Evolutionary conservation across 345 rosid species (phyloP), one percentile per base, ranked within the genome.

Genomic region (Gossypium thurberi): DNA sequence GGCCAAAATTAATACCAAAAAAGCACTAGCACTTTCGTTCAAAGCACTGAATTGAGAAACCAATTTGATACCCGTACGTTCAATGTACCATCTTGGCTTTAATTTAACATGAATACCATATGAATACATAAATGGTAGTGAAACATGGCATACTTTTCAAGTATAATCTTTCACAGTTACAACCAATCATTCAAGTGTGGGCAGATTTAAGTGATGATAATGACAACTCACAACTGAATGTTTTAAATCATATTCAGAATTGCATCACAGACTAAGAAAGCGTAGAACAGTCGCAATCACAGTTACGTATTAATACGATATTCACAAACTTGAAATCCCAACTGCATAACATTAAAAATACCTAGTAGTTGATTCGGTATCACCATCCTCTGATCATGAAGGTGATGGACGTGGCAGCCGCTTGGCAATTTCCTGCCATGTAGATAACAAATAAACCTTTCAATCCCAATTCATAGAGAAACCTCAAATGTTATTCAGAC

Each of bases 351-450:
- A 70, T 13, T 50, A 11, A 25, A 58, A 58, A 12, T 23, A 57
- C 67, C 57, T 71, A 43, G 52, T 21, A 47, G 67, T 50, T 50
- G 43, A 69, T 73, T 10, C 18, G 46, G 43, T 50, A 74, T 42
- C 69, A 21, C 62, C 23, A 59, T 79, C 51, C 79, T 74, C 56
- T 74, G 25, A 82, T 86, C 83, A 91, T 75, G 91, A 83, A 8
- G 84, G 5, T 0, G 87, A 74, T 53, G 93, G 93, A 14, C 90
- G 90, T n/a, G 93, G 97, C 33, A 94, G 90, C 65, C 97, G 83
- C 79, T 91, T 90, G 12, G 90, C 98, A 53, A 94, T 91, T 90
- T 94, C 98, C 98, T 94, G 94, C 69, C 74, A 82, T 47, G 20
- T 9, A 67, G 48, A 55, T 42, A 62, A 23, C 28, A 48, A 6